phyloP scores from a whole-genome alignment of 495 filamentous ascomycete genomes.

The Rusavskia elegans region DNA sequence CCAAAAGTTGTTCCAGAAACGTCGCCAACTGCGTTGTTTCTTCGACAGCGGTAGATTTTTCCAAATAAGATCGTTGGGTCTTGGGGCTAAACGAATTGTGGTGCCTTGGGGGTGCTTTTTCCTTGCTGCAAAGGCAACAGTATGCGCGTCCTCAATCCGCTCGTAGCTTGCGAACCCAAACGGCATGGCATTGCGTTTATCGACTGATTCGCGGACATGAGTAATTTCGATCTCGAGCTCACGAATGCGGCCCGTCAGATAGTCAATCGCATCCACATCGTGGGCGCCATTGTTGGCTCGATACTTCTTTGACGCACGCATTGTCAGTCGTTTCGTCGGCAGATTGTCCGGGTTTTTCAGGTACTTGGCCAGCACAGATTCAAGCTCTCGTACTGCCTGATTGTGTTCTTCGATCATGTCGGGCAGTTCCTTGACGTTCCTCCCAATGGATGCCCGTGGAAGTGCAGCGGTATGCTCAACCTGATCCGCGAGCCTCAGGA shows the following conservation, averaged over 20 bases:
- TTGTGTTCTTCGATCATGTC: slow-evolving; percentile 72
- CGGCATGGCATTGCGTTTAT: slow-evolving; percentile 71
- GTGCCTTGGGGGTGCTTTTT: slow-evolving; percentile 73
- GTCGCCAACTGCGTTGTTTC: slow-evolving; percentile 48
- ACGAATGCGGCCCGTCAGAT: slow-evolving; percentile 70
- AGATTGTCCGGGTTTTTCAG: slow-evolving; percentile 72
- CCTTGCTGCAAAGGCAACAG: slow-evolving; percentile 64
- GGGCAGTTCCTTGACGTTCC: slow-evolving; percentile 82
- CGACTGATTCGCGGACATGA: slow-evolving; percentile 62
- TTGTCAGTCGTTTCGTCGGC: slow-evolving; percentile 61
- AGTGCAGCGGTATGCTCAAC: slow-evolving; percentile 60
- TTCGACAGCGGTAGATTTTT: slow-evolving; percentile 67
- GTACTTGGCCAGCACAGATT: slow-evolving; percentile 74
- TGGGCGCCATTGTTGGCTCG: slow-evolving; percentile 25
- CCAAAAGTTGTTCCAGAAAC: slow-evolving; percentile 69
- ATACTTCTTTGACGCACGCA: slow-evolving; percentile 57
- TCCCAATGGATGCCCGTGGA: slow-evolving; percentile 66
- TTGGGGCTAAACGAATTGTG: slow-evolving; percentile 61
- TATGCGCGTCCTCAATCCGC: slow-evolving; percentile 72
- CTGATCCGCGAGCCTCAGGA: slow-evolving; percentile 60
- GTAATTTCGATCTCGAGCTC: slow-evolving; percentile 72
- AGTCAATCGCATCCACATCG: slow-evolving; percentile 88
- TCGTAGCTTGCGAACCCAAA: slow-evolving; percentile 93
- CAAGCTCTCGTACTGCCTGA: slow-evolving; percentile 61
- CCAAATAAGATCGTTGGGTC: slow-evolving; percentile 91